Base-by-base conservation (phyloP, 495 filamentous ascomycete genomes). In the Penicillium coffeae region DNA sequence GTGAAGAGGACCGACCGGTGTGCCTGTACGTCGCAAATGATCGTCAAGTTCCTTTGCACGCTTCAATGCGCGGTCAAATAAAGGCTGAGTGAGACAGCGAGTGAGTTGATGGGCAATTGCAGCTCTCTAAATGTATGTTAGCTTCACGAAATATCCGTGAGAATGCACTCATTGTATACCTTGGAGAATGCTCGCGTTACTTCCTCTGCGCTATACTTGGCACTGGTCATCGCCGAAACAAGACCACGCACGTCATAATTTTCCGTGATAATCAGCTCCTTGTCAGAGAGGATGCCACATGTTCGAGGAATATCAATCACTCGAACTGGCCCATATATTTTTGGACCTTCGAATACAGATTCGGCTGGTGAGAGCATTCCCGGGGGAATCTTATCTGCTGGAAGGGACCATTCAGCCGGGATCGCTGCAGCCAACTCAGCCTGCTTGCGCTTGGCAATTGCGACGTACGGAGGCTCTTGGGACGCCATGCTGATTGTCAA, bases 21-120 rank as follows among this genome's bases (percentile, higher is more conserved):
- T 68, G 8, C 76, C 73, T 18, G 74, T 77, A 27, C 63, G 59
- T 6, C 60, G 51, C 37, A 82, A 64, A 50, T 77, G 73, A 16
- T 64, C 65, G 54, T 89, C 86, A 12, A 88, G 74, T 22, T 71
- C 62, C 5, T 63, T 64, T n/a, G 84, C 85, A 12, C 77, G 72
- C 18, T 66, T 62, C 8, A 87, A 59, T 2, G 85, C 86, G 9
- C 72, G 59, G 20, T 77, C 71, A 52, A 87, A 87, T 44, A 86
- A 76, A 30, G 82, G 81, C 43, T 90, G 85, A 3, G 79, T 82
- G 4, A 87, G 63, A 52, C 84, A 87, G 55, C 85, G 81, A 20
- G 71, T 79, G 16, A 84, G 52, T 60, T 86, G 82, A 10, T 85
- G 81, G 12, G 82, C 73, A 21, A 85, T 69, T 0, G 79, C 75